A percentile compares a stretch with the other conserved stretches of the same genome.
These are phyloP conservation scores for Rhododendron henanense DNA, from an alignment of 148 eudicot genomes.

Conservation along the genomic window DNA sequence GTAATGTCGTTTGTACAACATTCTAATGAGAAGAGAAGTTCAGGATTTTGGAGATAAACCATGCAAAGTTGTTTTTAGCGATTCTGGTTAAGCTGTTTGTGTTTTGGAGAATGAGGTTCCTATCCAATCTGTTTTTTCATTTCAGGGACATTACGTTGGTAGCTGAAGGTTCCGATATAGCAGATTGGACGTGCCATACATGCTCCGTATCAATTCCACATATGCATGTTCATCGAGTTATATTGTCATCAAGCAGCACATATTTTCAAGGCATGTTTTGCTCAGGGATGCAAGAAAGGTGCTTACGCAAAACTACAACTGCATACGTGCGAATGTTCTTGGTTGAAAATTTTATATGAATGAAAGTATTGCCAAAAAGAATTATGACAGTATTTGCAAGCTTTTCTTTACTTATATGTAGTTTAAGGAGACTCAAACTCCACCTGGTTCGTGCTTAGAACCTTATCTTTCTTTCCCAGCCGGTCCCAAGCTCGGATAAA, in stretches of 20 bases:
- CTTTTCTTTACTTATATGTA: background rate
- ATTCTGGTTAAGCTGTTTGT: background rate
- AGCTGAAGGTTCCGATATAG: slow-evolving; percentile 40
- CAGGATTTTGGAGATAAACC: background rate
- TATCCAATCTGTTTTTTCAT: slow-evolving; percentile 13
- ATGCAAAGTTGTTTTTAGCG: background rate
- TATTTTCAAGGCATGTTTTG: slow-evolving; percentile 63
- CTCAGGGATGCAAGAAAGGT: slow-evolving; percentile 98
- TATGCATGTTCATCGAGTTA: slow-evolving; percentile 69
- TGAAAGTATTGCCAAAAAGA: background rate
- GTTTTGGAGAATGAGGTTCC: slow-evolving; percentile 9
- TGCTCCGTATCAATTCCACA: slow-evolving; percentile 56
- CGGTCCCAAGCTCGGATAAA: too few relatives aligned
- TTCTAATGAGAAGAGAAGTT: background rate
- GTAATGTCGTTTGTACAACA: background rate
- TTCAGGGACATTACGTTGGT: slow-evolving; percentile 74
- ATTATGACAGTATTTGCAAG: background rate
- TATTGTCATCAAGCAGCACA: slow-evolving; percentile 59
- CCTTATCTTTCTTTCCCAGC: too few relatives aligned
- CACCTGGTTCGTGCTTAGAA: too few relatives aligned
- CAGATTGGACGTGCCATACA: slow-evolving; percentile 42
- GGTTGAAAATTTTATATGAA: background rate
- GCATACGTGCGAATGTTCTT: background rate
- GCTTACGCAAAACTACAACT: background rate
- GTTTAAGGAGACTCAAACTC: background rate